Base-by-base conservation (phyloP, 2,329 filamentous ascomycete species). In the Aspergillus unguis region DNA sequence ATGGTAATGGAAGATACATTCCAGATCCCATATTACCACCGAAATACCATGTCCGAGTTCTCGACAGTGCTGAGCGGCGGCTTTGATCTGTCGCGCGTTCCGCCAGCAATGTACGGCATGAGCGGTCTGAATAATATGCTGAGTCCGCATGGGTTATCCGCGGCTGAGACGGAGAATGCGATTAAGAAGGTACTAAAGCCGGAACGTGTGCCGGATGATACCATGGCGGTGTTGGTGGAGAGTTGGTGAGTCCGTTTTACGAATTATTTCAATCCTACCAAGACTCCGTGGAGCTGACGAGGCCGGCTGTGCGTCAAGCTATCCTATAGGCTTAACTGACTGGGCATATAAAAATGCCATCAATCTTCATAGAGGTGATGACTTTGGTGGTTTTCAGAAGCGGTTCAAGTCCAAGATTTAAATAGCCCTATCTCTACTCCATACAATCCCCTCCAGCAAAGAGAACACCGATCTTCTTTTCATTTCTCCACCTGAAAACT, bases 1-100 rank as follows among this genome's bases (percentile, higher is more conserved):
- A 50, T 50, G 48, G 48, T 44, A 8, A 50, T 50, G 48, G 48
- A 50, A 41, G 48, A 50, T 28, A 50, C 48, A 7, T 50, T 50
- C 40, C 48, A 44, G 6, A 42, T 50, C n/a, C 48, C 48, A 4
- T 50, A 50, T 29, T 50, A 44, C 31, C 48, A 50, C 10, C 48
- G 48, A 31, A 50, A 50, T 31, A 50, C 48, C 8, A 50, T 50
- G 48, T 50, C 48, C 2, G 48, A 50, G 6, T 50, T 50, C 8
- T 50, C 48, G 6, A 44, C 48, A 9, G 48, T 50, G 11, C 36
- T 50, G 3, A 50, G 48, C 26, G 48, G 48, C 5, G 48, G 48
- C 6, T 50, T 50, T 29, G 48, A 50, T 9, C 11, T 50, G 23
- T 36, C 31, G 11, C 48, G 40, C 6, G 48, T 50, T 3, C 48